phyloP scores from a whole-genome alignment of 2,329 filamentous ascomycete genomes.

The Pseudogymnoascus sp. region DNA sequence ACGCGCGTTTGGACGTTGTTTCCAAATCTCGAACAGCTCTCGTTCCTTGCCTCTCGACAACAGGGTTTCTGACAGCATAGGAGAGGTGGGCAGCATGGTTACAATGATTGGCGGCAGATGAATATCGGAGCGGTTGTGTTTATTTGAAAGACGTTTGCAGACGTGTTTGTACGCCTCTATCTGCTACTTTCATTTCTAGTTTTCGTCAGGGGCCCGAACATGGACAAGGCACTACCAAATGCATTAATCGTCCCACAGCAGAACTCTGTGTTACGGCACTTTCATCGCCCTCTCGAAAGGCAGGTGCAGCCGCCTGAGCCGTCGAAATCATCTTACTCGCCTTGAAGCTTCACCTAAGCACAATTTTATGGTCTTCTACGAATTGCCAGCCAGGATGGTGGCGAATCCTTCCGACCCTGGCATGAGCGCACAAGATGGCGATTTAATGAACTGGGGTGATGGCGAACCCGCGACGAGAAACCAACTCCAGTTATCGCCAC shows the following conservation, averaged over 20 bases:
- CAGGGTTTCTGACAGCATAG: background rate
- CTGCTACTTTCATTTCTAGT: conserved; percentile 3
- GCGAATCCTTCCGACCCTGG: background rate
- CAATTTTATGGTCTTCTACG: background rate
- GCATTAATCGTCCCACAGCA: background rate
- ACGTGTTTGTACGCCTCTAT: conserved; percentile 6
- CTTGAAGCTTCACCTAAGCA: background rate
- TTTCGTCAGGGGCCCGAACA: conserved; percentile 6
- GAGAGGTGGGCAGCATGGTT: background rate
- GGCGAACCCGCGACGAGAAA: background rate
- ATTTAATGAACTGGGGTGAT: background rate
- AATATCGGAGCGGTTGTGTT: background rate
- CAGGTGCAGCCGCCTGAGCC: background rate
- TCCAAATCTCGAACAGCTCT: background rate
- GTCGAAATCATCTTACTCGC: background rate
- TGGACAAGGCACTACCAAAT: background rate
- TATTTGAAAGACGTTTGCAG: background rate
- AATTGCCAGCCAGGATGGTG: background rate
- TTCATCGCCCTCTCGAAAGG: background rate
- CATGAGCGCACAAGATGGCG: background rate
- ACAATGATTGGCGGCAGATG: background rate
- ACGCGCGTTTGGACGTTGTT: background rate
- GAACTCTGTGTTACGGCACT: background rate
- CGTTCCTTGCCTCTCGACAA: background rate
- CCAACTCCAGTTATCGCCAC: background rate